Evolutionary conservation across 306 rosid species (phyloP).

Genomic region (Chamaecrista fasciculata): DNA sequence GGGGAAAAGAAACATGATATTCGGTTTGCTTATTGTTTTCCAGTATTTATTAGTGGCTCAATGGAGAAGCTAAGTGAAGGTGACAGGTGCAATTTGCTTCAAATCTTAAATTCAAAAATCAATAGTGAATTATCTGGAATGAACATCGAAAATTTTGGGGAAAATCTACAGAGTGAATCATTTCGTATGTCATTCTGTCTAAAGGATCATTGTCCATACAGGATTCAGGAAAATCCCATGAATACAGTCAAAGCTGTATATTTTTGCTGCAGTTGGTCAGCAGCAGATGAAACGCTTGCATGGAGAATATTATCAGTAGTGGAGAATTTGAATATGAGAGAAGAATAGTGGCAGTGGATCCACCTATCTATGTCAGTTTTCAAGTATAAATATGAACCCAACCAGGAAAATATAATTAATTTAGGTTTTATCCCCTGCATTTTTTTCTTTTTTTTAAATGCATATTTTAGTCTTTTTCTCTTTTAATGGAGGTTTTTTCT

Average conservation of each 20-base stretch:
- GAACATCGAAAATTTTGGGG: constrained; percentile 40
- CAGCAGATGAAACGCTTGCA: constrained; percentile 50
- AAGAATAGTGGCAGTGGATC: not conserved
- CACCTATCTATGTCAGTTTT: not conserved
- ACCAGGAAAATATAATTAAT: not conserved
- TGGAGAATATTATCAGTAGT: constrained; percentile 46
- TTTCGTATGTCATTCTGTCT: constrained; percentile 40
- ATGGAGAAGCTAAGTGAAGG: constrained; percentile 21
- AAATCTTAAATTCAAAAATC: constrained; percentile 34
- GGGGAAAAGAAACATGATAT: constrained; percentile 53
- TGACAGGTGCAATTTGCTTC: constrained; percentile 32
- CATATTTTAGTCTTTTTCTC: too few species aligned
- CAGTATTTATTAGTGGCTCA: constrained; percentile 30
- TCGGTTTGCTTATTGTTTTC: constrained; percentile 44
- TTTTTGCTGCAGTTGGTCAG: constrained; percentile 50
- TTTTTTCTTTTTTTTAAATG: too few species aligned
- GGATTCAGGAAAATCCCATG: constrained; percentile 34
- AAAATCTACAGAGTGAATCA: constrained; percentile 47
- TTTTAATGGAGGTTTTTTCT: too few species aligned
- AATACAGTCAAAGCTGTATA: constrained; percentile 20
- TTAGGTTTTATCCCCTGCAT: too few species aligned
- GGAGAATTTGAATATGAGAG: constrained; percentile 27
- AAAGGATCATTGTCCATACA: constrained; percentile 45
- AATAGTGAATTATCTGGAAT: constrained; percentile 34
- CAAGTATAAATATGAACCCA: constrained; percentile 10